Evolutionary conservation across 495 filamentous ascomycete species (phyloP).

Genomic region (Clohesyomyces aquaticus): DNA sequence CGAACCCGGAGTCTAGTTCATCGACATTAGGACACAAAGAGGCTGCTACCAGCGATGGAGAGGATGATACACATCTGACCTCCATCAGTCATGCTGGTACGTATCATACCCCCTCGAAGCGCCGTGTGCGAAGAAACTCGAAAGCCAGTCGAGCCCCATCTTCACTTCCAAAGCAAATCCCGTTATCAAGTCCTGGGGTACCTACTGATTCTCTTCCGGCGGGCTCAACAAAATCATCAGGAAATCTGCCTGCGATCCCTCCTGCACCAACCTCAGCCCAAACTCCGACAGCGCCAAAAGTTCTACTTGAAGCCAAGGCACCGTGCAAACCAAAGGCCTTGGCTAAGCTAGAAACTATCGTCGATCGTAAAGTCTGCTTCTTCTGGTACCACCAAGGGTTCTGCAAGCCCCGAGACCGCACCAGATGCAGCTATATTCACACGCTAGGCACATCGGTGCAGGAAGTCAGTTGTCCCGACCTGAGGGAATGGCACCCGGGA

Average conservation of each 20-base stretch:
- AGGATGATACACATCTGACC: not conserved
- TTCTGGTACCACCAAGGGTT: constrained; percentile 21
- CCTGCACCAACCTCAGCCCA: not conserved
- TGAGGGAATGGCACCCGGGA: not conserved
- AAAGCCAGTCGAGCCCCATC: too few species aligned
- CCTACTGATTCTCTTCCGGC: not conserved
- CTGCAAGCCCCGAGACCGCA: not conserved
- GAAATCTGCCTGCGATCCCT: not conserved
- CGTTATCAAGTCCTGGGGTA: too few species aligned
- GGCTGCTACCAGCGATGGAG: not conserved
- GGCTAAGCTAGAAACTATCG: not conserved
- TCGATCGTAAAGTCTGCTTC: constrained; percentile 9
- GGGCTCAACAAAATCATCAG: not conserved
- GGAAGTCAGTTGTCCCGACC: constrained; percentile 13
- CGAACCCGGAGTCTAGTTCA: not conserved
- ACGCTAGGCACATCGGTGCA: not conserved
- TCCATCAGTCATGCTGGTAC: constrained; percentile 13
- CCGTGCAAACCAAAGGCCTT: not conserved
- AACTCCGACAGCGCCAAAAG: constrained; percentile 1
- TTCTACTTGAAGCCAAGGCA: not conserved
- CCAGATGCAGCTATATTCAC: not conserved
- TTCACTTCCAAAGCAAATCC: too few species aligned
- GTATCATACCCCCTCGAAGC: not conserved
- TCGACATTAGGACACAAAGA: not conserved
- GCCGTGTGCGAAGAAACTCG: not conserved